Base-by-base conservation (phyloP, 768 basidiomycete genomes). In the Xerocomellus intermedius region DNA sequence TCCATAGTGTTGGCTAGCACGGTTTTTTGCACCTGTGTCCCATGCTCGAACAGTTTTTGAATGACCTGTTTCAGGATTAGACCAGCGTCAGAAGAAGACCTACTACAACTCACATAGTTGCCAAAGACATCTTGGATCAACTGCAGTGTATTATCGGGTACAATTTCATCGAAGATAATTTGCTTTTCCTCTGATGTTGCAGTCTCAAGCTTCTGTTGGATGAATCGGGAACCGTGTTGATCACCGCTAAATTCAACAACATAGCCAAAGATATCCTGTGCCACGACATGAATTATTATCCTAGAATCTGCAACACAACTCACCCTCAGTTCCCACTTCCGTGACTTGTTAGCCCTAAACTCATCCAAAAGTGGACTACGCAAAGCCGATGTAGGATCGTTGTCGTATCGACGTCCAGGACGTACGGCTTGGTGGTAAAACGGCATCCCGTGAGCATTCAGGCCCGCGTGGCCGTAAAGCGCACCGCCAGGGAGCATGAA, bases 151-250 rank as follows among this genome's bases (percentile, higher is more conserved):
- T 87, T 84, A 41, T 80, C 71, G 22, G 93, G 91, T 21, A 91
- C 80, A 61, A 98, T 90, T 74, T 98, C 96, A 46, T 89, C 85
- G 58, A 94, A 97, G 36, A 96, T 79, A 33, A 76, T 69, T 61
- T 89, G 83, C 68, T 84, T 87, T 64, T 94, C 93, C 55, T 92
- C 91, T 37, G 78, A 77, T n/a, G 82, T 79, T 6, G 92, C 88
- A 2, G 73, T 75, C 68, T 90, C 86, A 39, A 98, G 77, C 65
- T 89, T 87, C 63, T 89, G 85, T 69, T 98, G 96, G 57, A 99
- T 94, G 71, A 98, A 94, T 9, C 96, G 85, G n/a, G 94, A 97
- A n/a, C 94, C 96, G 59, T 95, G 90, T 67, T 97, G 95, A 71
- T 98, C 96, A 14, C 84, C 83, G 54, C 91, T 87, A 69, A 99